Evolutionary conservation across 352 stramenopile genomes (phyloP).

Genomic region (Phytophthora fragariaefolia): DNA sequence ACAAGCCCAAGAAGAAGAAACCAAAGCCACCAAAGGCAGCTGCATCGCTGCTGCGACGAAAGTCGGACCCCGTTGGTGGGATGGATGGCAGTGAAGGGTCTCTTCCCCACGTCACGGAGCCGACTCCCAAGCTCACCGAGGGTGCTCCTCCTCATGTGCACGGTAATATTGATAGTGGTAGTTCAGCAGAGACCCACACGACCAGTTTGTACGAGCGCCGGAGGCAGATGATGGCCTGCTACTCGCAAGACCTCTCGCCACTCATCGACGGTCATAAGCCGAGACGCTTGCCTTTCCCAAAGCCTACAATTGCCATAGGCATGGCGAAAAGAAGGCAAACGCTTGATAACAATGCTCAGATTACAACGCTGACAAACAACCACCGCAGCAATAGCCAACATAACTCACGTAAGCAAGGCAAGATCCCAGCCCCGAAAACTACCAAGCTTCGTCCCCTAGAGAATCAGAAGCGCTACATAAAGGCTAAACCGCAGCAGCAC

Average conservation of each 20-base stretch:
- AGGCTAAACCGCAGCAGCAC: conserved; percentile 14
- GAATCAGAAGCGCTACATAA: conserved; percentile 16
- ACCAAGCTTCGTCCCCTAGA: conserved; percentile 38
- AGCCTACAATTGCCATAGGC: conserved; percentile 10
- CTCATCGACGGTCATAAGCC: conserved; percentile 60
- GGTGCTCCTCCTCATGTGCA: not conserved
- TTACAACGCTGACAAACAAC: not conserved
- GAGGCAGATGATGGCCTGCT: conserved; percentile 52
- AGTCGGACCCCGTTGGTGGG: conserved; percentile 2
- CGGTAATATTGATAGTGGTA: conserved; percentile 11
- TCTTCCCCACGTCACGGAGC: conserved; percentile 19
- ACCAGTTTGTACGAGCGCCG: conserved; percentile 42
- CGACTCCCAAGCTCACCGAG: conserved; percentile 7
- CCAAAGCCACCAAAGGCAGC: conserved; percentile 21
- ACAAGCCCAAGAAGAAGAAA: conserved; percentile 34
- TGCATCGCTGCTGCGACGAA: not conserved
- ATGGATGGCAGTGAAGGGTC: conserved; percentile 2
- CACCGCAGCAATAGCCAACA: conserved; percentile 27
- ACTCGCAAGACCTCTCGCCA: conserved; percentile 70
- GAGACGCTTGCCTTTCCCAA: conserved; percentile 47
- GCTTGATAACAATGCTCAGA: conserved; percentile 13
- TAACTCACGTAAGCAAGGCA: conserved; percentile 20
- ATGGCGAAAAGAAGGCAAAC: conserved; percentile 21
- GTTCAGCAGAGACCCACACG: conserved; percentile 25
- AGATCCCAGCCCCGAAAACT: conserved; percentile 14